phyloP scores from a whole-genome alignment of 2,329 filamentous ascomycete genomes.

The Amylocarpus encephaloides region DNA sequence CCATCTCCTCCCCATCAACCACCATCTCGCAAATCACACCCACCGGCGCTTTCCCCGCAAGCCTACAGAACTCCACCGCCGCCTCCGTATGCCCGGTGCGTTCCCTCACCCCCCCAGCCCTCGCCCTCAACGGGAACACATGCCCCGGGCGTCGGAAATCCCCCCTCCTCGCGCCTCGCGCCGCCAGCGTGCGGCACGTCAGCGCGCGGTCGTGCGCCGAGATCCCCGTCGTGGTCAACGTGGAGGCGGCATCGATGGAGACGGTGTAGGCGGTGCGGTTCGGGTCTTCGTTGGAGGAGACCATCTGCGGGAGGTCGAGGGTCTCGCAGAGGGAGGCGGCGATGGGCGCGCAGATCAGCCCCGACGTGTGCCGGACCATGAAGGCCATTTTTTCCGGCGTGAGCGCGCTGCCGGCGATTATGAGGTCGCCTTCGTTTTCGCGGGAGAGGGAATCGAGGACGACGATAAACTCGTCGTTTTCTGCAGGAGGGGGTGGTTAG shows the following conservation, averaged over 20 bases:
- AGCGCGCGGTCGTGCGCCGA: conserved; percentile 79
- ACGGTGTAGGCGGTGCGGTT: conserved; percentile 92
- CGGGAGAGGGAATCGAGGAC: conserved; percentile 88
- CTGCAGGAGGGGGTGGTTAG: conserved; percentile 37
- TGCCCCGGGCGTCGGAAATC: conserved; percentile 81
- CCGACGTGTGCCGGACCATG: conserved; percentile 85
- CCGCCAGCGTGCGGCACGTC: conserved; percentile 72
- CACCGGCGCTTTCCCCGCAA: conserved; percentile 71
- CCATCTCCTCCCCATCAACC: conserved; percentile 70
- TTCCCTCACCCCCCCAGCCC: conserved; percentile 72
- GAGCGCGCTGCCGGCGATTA: conserved; percentile 80
- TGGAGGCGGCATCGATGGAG: conserved; percentile 72
- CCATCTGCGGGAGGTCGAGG: conserved; percentile 86
- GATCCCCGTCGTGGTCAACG: conserved; percentile 80
- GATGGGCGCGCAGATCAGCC: conserved; percentile 86
- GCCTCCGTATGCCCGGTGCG: conserved; percentile 89
- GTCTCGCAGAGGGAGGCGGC: conserved; percentile 59
- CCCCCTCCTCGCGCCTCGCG: conserved; percentile 43
- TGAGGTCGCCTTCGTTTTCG: conserved; percentile 97
- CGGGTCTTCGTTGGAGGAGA: conserved; percentile 65
- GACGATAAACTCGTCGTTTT: conserved; percentile 84
- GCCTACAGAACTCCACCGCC: conserved; percentile 78
- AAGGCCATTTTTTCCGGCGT: conserved; percentile 92
- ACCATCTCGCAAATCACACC: conserved; percentile 90
- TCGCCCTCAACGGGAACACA: conserved; percentile 76